Conservation (phyloP, 768 basidiomycete species). For the Harrya chromipes region DNA sequence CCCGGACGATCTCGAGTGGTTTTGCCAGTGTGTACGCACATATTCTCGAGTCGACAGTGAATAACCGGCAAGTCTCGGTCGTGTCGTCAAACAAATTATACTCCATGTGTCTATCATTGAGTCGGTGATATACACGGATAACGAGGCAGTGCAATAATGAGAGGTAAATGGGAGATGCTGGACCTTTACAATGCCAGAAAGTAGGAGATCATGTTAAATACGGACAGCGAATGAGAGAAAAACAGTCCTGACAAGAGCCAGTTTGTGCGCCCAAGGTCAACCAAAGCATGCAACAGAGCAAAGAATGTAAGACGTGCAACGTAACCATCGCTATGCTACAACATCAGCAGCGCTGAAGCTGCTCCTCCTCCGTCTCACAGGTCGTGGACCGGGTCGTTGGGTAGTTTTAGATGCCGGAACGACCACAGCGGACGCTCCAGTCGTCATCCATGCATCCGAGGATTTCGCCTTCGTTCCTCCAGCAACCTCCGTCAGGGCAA, state of each 20-base stretch:
- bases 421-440: constrained; percentile 64
- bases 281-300: constrained; percentile 5
- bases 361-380: constrained; percentile 71
- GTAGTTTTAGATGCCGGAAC: constrained; percentile 64
- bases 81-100: background rate
- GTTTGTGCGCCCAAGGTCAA: constrained; percentile 5
- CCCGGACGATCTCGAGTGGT: constrained; percentile 89
- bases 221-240: constrained; percentile 11
- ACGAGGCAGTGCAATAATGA: constrained; percentile 15
- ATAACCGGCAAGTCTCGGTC: too few species aligned
- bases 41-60: constrained; percentile 47
- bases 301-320: constrained; percentile 10
- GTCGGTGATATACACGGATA: constrained; percentile 19
- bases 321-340: constrained; percentile 50
- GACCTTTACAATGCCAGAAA: constrained; percentile 29
- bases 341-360: constrained; percentile 89
- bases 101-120: constrained; percentile 10
- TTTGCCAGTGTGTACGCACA: constrained; percentile 86
- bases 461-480: constrained; percentile 35
- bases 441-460: constrained; percentile 74
- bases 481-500: constrained; percentile 51
- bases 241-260: background rate
- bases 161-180: constrained; percentile 18
- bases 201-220: constrained; percentile 31
- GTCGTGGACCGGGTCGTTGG: constrained; percentile 71